Evolutionary conservation across 192 early-diverging fungal genomes (phyloP), one percentile per base, ranked within the genome.

Genomic region (Coemansia sp.): DNA sequence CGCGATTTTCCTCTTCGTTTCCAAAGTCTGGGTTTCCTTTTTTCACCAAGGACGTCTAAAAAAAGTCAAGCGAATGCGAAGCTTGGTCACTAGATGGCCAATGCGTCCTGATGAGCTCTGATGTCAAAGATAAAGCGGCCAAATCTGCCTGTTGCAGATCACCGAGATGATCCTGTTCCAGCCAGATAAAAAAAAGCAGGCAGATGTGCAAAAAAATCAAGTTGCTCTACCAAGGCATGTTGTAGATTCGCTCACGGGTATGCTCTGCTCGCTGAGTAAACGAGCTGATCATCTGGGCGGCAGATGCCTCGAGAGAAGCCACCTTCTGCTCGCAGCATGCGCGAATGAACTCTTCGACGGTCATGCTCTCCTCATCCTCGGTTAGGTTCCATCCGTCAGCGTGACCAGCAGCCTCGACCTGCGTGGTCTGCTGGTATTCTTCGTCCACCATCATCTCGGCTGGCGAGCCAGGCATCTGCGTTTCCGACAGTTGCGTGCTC

Each of bases 311-410:
- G 28, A 82, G 68, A 22, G 69, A 69, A 0, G 70, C 51, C 16
- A 76, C 67, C 42, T 73, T 76, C 7, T 76, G 73, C 4, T 76
- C 67, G 31, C 73, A 75, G 67, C 79, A 82, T 18, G 69, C 67
- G 16, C 74, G 82, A 56, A 84, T 84, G 59, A 84, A 84, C 64
- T 84, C 77, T 31, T 84, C 82, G 2, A 84, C 82, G 0, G 77
- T 77, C 82, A 84, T 76, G 20, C 58, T 54, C 48, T 68, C 73
- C 63, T 84, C 82, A 0, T 66, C 72, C 32, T 68, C 66, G 22
- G 61, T 67, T 29, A 84, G 63, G 4, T 75, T 74, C 79, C 79
- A 82, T 11, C 57, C 65, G 28, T 52, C 64, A 11, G 48, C 60
- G 5, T 56, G 62, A 32, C 31, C 68, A 14, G 58, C 36, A 3